Conservation (phyloP, 2,329 filamentous ascomycete species). For the Exophiala sideris region DNA sequence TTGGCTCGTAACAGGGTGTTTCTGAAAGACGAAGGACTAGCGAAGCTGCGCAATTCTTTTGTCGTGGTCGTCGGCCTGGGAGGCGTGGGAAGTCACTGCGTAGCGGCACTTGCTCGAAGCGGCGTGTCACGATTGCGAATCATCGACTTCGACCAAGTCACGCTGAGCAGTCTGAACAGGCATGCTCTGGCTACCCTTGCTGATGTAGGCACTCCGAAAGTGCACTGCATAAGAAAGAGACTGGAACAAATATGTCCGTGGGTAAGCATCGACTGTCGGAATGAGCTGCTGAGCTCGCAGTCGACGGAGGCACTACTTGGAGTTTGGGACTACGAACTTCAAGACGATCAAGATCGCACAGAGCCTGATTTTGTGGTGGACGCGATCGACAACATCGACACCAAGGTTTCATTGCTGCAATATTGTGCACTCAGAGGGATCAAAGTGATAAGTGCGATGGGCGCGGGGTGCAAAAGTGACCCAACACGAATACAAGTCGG, state of each 20-base stretch:
- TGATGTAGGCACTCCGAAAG: slow-evolving; percentile 90
- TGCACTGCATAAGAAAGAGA: slow-evolving; percentile 74
- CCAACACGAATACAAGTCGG: slow-evolving; percentile 82
- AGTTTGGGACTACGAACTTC: slow-evolving; percentile 55
- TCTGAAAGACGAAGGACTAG: slow-evolving; percentile 74
- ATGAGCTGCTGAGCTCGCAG: slow-evolving; percentile 73
- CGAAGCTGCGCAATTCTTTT: slow-evolving; percentile 74
- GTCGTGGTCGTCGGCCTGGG: slow-evolving; percentile 89
- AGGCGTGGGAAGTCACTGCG: slow-evolving; percentile 90
- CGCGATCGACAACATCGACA: slow-evolving; percentile 97
- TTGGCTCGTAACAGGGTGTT: slow-evolving; percentile 91
- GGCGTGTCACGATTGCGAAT: slow-evolving; percentile 84
- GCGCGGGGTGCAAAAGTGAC: slow-evolving; percentile 88
- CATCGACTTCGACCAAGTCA: slow-evolving; percentile 97
- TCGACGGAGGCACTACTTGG: slow-evolving; percentile 66
- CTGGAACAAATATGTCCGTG: slow-evolving; percentile 86
- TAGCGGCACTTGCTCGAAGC: slow-evolving; percentile 79
- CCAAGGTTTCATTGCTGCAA: slow-evolving; percentile 84
- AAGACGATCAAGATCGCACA: slow-evolving; percentile 45
- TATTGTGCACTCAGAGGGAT: slow-evolving; percentile 78
- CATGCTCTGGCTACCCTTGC: slow-evolving; percentile 91
- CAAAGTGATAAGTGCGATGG: slow-evolving; percentile 91
- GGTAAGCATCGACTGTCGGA: slow-evolving; percentile 81
- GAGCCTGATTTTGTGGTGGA: slow-evolving; percentile 88
- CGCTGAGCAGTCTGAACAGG: slow-evolving; percentile 88